Evolutionary conservation across 2,329 filamentous ascomycete genomes (phyloP).

Genomic region (Celoporthe dispersa): DNA sequence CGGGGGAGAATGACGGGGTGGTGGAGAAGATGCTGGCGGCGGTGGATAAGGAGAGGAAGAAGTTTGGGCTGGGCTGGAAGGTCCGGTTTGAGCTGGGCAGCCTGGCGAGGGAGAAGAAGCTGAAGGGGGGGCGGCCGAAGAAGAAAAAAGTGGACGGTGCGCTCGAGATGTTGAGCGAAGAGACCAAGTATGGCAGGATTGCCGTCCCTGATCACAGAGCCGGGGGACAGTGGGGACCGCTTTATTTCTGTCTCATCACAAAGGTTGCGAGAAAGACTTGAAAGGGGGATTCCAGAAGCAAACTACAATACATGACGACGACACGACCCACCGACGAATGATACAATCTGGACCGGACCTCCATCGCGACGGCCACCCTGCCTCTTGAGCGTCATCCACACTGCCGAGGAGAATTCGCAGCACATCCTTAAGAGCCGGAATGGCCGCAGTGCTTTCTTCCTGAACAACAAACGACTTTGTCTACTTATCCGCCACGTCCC

Average conservation of each 20-base stretch:
- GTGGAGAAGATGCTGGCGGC: conserved; percentile 40
- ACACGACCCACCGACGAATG: background rate
- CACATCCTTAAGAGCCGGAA: background rate
- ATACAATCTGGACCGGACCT: background rate
- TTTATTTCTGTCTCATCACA: conserved; percentile 45
- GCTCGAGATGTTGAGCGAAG: conserved; percentile 36
- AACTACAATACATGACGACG: background rate
- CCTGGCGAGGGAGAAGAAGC: conserved; percentile 30
- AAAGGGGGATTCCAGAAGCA: background rate
- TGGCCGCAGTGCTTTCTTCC: background rate
- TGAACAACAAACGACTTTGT: background rate
- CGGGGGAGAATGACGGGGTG: conserved; percentile 46
- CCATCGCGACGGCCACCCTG: background rate
- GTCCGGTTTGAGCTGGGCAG: conserved; percentile 33
- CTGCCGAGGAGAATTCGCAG: background rate
- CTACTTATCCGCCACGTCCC: background rate
- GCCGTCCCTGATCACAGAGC: conserved; percentile 44
- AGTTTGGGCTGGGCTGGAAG: conserved; percentile 38
- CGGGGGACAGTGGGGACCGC: conserved; percentile 43
- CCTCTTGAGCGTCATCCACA: background rate
- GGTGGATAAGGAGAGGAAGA: conserved; percentile 43
- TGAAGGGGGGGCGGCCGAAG: conserved; percentile 3
- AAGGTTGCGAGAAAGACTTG: conserved; percentile 36
- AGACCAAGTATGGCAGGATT: conserved; percentile 44
- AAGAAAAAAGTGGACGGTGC: conserved; percentile 32